Percentiles rank a stretch among this genome's conserved stretches.
Conservation (phyloP, 129 eudicot genomes). For the Oenanthe sinensis region DNA sequence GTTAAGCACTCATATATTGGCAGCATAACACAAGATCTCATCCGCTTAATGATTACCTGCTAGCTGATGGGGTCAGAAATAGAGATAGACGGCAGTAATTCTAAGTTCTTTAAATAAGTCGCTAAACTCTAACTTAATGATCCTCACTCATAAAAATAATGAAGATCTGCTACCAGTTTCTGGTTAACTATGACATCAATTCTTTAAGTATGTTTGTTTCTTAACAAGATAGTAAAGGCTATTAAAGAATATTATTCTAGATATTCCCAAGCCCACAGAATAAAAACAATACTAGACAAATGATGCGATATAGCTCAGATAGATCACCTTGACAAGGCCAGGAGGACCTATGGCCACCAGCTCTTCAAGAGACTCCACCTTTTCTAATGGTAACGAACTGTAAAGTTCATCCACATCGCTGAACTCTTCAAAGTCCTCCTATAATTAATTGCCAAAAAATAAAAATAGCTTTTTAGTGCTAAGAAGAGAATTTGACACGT, state of each 20-base stretch:
- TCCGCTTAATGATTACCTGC: neutral
- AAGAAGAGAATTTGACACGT: neutral
- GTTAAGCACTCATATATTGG: neutral
- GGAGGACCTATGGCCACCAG: slow-evolving; percentile 76
- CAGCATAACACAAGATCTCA: neutral
- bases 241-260: neutral
- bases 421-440: slow-evolving; percentile 98
- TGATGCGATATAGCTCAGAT: slow-evolving; percentile 12
- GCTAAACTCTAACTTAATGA: neutral
- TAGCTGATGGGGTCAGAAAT: neutral
- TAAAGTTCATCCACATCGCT: slow-evolving; percentile 93
- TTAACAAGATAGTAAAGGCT: neutral
- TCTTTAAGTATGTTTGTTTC: neutral
- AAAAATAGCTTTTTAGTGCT: slow-evolving; percentile 7
- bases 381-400: slow-evolving; percentile 75
- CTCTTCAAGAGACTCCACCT: slow-evolving; percentile 95
- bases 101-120: neutral
- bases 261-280: neutral
- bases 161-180: neutral
- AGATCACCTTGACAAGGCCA: slow-evolving; percentile 68
- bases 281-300: neutral
- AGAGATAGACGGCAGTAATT: neutral
- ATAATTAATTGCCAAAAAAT: slow-evolving; percentile 8
- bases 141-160: neutral
- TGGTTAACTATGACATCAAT: neutral